Evolutionary conservation across 139 green algal species (phyloP).

Genomic region (Micromonas commoda): DNA sequence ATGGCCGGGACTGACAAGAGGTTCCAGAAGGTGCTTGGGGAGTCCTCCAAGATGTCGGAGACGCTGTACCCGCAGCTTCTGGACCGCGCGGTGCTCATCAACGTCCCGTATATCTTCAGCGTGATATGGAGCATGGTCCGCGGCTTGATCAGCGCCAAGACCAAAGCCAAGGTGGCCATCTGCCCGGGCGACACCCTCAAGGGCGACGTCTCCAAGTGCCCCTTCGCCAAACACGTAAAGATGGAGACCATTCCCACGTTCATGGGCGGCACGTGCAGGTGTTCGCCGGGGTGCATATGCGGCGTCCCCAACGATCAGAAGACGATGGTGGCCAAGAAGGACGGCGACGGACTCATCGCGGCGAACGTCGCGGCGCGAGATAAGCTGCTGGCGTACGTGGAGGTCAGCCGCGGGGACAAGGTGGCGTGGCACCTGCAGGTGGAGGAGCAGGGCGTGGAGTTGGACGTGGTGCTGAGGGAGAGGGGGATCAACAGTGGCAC

Average conservation of each 20-base stretch:
- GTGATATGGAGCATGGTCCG: neutral
- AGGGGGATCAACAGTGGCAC: neutral
- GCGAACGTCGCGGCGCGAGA: neutral
- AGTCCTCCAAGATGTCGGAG: neutral
- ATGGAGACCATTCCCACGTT: neutral
- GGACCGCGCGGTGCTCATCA: conserved; percentile 15
- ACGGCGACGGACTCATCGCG: neutral
- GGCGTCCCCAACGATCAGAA: conserved; percentile 10
- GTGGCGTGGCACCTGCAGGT: conserved; percentile 2
- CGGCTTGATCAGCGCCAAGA: neutral
- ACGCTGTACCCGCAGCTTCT: conserved; percentile 7
- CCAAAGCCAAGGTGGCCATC: neutral
- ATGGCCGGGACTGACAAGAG: neutral
- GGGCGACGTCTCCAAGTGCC: conserved; percentile 7
- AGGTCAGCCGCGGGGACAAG: neutral
- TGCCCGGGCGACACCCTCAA: conserved; percentile 1
- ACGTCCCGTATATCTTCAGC: conserved; percentile 12
- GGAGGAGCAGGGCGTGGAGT: conserved; percentile 7
- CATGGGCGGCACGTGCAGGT: neutral
- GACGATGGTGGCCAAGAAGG: neutral
- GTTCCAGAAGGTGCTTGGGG: conserved; percentile 1
- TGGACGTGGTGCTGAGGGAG: neutral
- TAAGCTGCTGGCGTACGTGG: neutral
- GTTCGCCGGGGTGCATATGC: neutral
- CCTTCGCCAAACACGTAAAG: neutral